A percentile compares a stretch with the other conserved stretches of the same genome.
These are phyloP conservation scores for Wickerhamiella domercqiae DNA, from an alignment of 805 yeast genomes.

Conservation along the genomic window DNA sequence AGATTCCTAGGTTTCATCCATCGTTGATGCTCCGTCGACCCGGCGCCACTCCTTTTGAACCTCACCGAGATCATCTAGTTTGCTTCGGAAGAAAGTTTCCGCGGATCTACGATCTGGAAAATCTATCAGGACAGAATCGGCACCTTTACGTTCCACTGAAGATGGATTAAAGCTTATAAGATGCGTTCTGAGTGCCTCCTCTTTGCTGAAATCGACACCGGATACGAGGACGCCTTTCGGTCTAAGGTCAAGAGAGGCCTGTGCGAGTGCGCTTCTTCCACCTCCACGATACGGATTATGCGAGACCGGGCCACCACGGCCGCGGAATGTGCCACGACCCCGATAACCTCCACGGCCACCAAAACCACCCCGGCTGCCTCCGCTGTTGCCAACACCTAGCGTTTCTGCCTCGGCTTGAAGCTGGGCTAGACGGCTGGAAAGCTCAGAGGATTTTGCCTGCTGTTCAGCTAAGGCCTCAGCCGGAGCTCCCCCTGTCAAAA, in stretches of 20 bases:
- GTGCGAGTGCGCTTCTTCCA: constrained; percentile 15
- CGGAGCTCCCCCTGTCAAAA: constrained; percentile 22
- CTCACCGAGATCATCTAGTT: neutral
- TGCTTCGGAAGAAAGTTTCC: constrained; percentile 22
- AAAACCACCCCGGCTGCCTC: constrained; percentile 6
- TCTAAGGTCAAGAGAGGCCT: constrained; percentile 24
- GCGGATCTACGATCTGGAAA: constrained; percentile 26
- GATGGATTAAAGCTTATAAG: constrained; percentile 17
- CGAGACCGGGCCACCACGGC: constrained; percentile 8
- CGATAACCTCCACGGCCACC: constrained; percentile 13
- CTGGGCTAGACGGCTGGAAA: constrained; percentile 10
- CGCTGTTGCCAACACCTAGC: constrained; percentile 6
- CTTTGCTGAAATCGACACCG: constrained; percentile 21
- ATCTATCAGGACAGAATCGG: constrained; percentile 14
- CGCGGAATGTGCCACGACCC: constrained; percentile 12
- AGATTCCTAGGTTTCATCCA: too few species aligned
- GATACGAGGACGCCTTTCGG: constrained; percentile 24
- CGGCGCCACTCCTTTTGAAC: neutral
- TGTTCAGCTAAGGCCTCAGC: constrained; percentile 14
- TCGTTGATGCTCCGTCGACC: too few species aligned
- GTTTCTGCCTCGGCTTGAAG: constrained; percentile 7
- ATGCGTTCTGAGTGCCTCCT: constrained; percentile 23
- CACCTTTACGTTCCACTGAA: constrained; percentile 11
- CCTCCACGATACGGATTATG: constrained; percentile 14
- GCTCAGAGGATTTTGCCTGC: constrained; percentile 17